Evolutionary conservation across 805 yeast species (phyloP), one percentile per base, ranked within the genome.

Genomic region (Yarrowia deformans): DNA sequence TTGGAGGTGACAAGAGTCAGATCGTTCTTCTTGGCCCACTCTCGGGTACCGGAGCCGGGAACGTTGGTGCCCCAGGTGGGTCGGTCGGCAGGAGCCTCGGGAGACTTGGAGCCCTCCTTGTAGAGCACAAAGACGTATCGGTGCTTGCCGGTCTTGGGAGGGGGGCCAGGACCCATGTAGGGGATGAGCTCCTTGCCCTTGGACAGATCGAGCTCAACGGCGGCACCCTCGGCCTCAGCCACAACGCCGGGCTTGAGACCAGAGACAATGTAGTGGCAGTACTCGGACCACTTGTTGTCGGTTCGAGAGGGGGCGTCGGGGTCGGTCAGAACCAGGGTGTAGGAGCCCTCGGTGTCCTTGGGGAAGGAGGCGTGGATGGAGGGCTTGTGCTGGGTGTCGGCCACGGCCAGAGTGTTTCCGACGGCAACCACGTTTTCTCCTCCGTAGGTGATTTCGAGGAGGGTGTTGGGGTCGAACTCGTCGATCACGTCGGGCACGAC

Each of bases 251-350:
- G 74, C 67, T 75, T 73, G 42, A 81, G 78, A 23, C 80, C 82
- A 50, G 82, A 75, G 23, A 80, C 77, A 67, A 93, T 81, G 83
- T 86, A 91, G 80, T 93, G 98, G 68, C 90, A 87, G 77, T 82
- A 93, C 78, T 93, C 97, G 2, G 95, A 88, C 96, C 97, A 92
- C 76, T 88, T 91, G 75, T 88, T 87, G 77, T 93, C 97, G 2
- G 85, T 83, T 73, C 87, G 84, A 3, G 93, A 85, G 14, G 98
- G 98, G 8, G 97, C 97, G 81, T 93, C 97, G 0, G 98, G 98
- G 78, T 93, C 97, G 8, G 97, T 93, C 72, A 93, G 73, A 2
- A 90, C 90, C 72, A 93, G 80, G 12, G 95, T 87, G 79, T 90
- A 93, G 64, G 83, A 79, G 72, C 87, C 89, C 34, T 82, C 77